These are phyloP conservation scores for Psilocybe subaeruginosa DNA, from an alignment of 768 basidiomycete genomes.

Conservation along the genomic window DNA sequence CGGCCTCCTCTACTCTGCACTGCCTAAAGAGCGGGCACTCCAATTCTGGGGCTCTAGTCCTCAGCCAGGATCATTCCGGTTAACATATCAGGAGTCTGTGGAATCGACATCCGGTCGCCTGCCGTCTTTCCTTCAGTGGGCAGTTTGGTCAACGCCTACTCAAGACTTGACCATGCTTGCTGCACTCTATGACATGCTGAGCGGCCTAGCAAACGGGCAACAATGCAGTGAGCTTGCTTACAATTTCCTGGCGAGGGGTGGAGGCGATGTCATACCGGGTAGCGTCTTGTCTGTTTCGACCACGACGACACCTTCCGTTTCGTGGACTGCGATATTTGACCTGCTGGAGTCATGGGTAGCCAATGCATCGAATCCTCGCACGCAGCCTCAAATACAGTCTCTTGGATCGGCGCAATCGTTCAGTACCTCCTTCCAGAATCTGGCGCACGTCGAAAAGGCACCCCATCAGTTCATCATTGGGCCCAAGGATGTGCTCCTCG, in stretches of 20 bases:
- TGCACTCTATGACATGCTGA: conserved; percentile 88
- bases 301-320: conserved; percentile 58
- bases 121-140: conserved; percentile 83
- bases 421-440: conserved; percentile 33
- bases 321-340: conserved; percentile 79
- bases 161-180: conserved; percentile 75
- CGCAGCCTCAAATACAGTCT: conserved; percentile 46
- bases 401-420: conserved; percentile 32
- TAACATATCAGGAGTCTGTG: conserved; percentile 56
- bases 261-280: conserved; percentile 67
- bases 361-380: conserved; percentile 49
- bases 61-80: conserved; percentile 39
- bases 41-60: conserved; percentile 85
- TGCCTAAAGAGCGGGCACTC: conserved; percentile 75
- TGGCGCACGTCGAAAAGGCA: conserved; percentile 41
- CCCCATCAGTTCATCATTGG: conserved; percentile 52
- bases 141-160: conserved; percentile 80
- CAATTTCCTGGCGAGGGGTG: conserved; percentile 85
- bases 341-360: conserved; percentile 76
- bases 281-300: conserved; percentile 56
- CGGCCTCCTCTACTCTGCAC: conserved; percentile 74
- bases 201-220: conserved; percentile 81
- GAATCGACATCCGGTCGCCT: conserved; percentile 55
- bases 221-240: conserved; percentile 86
- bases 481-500: conserved; percentile 76